Percentiles rank a stretch among this genome's conserved stretches.
phyloP scores from a whole-genome alignment of 495 filamentous ascomycete genomes.

The Cairneyella variabilis region DNA sequence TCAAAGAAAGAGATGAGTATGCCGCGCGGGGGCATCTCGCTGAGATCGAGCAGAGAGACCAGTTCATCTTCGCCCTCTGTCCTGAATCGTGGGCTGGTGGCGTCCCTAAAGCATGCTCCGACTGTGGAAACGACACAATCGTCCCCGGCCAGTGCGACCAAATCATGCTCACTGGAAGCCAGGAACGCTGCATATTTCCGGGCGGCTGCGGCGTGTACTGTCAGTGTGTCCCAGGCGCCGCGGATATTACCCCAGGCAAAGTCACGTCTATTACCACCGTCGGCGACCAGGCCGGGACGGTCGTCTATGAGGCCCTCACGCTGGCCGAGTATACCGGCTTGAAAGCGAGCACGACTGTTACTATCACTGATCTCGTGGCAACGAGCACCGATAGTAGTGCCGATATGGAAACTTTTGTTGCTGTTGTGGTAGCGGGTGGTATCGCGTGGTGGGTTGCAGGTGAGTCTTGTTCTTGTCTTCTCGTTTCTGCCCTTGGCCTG shows the following conservation, averaged over 20 bases:
- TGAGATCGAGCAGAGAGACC: conserved; percentile 1
- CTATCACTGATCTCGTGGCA: conserved; percentile 1
- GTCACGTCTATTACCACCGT: conserved; percentile 2
- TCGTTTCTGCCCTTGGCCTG: neutral
- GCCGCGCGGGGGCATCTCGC: conserved; percentile 1
- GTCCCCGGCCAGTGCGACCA: neutral
- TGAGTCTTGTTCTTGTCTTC: conserved; percentile 2
- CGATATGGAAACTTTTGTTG: conserved; percentile 4
- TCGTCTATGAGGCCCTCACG: conserved; percentile 4
- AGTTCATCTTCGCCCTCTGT: conserved; percentile 1
- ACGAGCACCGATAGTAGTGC: neutral
- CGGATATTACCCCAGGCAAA: conserved; percentile 1
- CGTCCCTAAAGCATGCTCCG: conserved; percentile 3
- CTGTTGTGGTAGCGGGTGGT: conserved; percentile 2
- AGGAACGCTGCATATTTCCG: neutral
- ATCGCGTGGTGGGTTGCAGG: neutral
- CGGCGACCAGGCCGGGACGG: conserved; percentile 2
- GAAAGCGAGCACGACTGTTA: conserved; percentile 3
- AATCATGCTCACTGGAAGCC: conserved; percentile 3
- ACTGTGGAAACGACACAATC: conserved; percentile 1
- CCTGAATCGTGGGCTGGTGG: neutral
- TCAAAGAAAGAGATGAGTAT: conserved; percentile 2
- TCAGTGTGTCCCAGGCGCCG: neutral
- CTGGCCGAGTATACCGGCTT: conserved; percentile 3
- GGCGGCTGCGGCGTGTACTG: conserved; percentile 1